Conservation (phyloP, 495 filamentous ascomycete species). For the Penicillium alfredii region DNA sequence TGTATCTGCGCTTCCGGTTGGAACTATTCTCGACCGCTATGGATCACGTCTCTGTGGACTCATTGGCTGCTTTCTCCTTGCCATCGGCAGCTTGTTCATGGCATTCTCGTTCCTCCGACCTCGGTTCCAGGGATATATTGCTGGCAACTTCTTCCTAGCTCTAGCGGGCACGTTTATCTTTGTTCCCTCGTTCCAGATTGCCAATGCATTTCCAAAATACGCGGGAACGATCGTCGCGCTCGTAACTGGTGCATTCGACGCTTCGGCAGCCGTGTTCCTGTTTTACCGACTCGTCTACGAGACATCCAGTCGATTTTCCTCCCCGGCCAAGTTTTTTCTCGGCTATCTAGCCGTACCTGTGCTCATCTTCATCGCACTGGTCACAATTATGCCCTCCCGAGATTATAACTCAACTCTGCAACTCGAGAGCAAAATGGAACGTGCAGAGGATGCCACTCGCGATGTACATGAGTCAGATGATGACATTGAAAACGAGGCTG, state of each 20-base stretch:
- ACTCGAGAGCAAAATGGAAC: slow-evolving; percentile 57
- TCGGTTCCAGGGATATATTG: slow-evolving; percentile 55
- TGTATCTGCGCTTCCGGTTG: slow-evolving; percentile 75
- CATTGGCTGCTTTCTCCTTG: slow-evolving; percentile 48
- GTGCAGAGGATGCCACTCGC: slow-evolving; percentile 39
- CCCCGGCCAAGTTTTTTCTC: slow-evolving; percentile 59
- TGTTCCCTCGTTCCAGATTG: slow-evolving; percentile 64
- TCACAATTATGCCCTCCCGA: slow-evolving; percentile 54
- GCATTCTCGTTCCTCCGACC: slow-evolving; percentile 50
- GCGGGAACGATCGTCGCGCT: slow-evolving; percentile 62
- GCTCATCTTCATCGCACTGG: slow-evolving; percentile 48
- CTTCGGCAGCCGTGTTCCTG: slow-evolving; percentile 61
- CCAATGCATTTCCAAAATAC: slow-evolving; percentile 62
- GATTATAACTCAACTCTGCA: slow-evolving; percentile 58
- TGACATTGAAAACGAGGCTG: slow-evolving; percentile 35
- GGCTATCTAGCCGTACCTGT: slow-evolving; percentile 54
- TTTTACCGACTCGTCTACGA: slow-evolving; percentile 58
- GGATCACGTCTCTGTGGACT: slow-evolving; percentile 58
- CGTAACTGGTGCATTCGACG: slow-evolving; percentile 67
- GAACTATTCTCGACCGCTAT: slow-evolving; percentile 57
- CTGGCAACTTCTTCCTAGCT: slow-evolving; percentile 58
- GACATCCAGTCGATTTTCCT: slow-evolving; percentile 41
- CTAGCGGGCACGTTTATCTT: slow-evolving; percentile 66
- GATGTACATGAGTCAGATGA: slow-evolving; percentile 61
- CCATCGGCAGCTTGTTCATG: slow-evolving; percentile 52